A percentile compares a stretch with the other conserved stretches of the same genome.
These are phyloP conservation scores for Solanum chmielewskii DNA, from an alignment of 257 asterid genomes.

Conservation along the genomic window DNA sequence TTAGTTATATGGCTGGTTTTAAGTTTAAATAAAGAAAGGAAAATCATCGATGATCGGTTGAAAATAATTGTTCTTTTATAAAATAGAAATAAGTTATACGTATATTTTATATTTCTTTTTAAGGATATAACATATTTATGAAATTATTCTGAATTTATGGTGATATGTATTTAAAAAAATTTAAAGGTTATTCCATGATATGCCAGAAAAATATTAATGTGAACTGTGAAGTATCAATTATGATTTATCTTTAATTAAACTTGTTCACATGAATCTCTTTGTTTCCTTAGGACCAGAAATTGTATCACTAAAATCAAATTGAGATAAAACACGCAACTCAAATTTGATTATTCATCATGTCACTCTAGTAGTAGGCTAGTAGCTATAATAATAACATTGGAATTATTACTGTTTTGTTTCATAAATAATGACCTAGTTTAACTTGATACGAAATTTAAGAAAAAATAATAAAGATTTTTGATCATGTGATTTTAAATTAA, in stretches of 20 bases:
- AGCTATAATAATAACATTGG: background rate
- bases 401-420: background rate
- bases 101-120: too few species aligned
- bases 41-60: fast-evolving
- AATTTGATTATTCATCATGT: background rate
- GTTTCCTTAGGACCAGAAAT: background rate
- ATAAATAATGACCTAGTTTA: too few species aligned
- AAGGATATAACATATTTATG: fast-evolving
- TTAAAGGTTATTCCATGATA: background rate
- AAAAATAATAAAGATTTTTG: too few species aligned
- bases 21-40: fast-evolving
- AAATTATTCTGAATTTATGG: background rate
- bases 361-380: too few species aligned
- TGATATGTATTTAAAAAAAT: background rate
- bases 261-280: background rate
- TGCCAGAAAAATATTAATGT: background rate
- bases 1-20: background rate
- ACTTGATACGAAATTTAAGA: too few species aligned
- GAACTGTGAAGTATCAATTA: background rate
- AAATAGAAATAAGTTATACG: background rate
- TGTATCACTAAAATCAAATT: background rate
- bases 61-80: fast-evolving
- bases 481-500: too few species aligned
- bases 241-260: background rate
- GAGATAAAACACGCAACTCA: background rate